Conservation (phyloP, 371 early-diverging fungal species). For the Mortierella sp. region DNA sequence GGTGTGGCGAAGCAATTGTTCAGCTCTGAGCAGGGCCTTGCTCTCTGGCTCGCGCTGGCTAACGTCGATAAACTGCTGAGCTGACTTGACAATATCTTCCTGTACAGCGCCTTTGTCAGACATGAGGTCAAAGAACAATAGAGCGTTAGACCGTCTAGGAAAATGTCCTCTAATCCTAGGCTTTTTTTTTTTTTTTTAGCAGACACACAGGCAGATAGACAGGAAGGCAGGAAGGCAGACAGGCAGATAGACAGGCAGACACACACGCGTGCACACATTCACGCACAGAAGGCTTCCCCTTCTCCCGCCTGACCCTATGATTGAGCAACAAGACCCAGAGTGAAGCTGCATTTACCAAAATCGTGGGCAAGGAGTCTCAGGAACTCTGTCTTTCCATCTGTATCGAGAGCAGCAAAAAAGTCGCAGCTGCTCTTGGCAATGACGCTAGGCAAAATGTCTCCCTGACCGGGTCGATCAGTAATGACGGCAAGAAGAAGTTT, state of each 20-base stretch:
- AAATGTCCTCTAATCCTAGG: no score
- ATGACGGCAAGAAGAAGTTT: constrained; percentile 57
- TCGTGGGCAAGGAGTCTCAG: constrained; percentile 68
- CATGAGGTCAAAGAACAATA: neutral
- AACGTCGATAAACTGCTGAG: constrained; percentile 41
- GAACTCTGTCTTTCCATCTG: constrained; percentile 60
- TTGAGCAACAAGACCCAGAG: no score
- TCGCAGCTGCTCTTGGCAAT: constrained; percentile 72
- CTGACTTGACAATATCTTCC: constrained; percentile 44
- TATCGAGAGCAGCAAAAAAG: constrained; percentile 65
- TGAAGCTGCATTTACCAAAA: constrained; percentile 55
- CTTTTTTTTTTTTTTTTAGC: no score
- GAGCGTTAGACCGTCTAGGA: no score
- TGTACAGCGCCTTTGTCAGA: constrained; percentile 35
- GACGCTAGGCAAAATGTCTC: constrained; percentile 63
- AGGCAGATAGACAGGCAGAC: neutral
- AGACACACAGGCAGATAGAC: no score
- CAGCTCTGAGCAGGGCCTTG: constrained; percentile 56
- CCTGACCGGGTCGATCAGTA: constrained; percentile 55
- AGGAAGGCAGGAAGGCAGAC: neutral
- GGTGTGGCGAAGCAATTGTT: constrained; percentile 67
- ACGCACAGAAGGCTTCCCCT: neutral
- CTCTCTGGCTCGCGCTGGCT: constrained; percentile 32
- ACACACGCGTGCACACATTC: constrained; percentile 5
- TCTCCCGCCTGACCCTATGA: no score